Conservation (phyloP, 306 rosid genomes). For the Cicer yamashitae region DNA sequence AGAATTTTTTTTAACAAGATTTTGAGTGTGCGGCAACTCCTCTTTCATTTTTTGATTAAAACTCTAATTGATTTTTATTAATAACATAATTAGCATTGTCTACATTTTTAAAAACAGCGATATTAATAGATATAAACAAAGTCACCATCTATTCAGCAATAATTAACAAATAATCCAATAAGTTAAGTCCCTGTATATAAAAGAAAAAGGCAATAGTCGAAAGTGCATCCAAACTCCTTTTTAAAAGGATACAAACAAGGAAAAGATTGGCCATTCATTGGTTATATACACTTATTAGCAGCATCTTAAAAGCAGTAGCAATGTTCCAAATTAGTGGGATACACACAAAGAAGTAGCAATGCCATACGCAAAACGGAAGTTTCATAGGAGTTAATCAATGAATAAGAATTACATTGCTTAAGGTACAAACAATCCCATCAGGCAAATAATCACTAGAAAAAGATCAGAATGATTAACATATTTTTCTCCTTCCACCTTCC, state of each 20-base stretch:
- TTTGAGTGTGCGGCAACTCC: too few species aligned
- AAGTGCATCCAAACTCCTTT: neutral
- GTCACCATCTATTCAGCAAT: too few species aligned
- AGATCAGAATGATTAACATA: constrained; percentile 2
- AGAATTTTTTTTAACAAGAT: too few species aligned
- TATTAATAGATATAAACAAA: too few species aligned
- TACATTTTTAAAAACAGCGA: too few species aligned
- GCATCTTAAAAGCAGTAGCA: neutral
- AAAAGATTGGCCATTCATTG: neutral
- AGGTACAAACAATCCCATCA: neutral
- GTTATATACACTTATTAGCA: neutral
- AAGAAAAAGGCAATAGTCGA: too few species aligned
- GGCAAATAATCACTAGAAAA: neutral
- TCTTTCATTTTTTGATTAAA: too few species aligned
- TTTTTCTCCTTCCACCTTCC: constrained; percentile 1
- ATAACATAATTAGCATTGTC: too few species aligned
- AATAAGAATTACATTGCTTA: neutral
- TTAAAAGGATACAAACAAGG: neutral
- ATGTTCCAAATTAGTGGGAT: constrained; percentile 4
- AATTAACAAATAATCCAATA: too few species aligned
- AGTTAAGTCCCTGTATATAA: too few species aligned
- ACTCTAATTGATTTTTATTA: too few species aligned
- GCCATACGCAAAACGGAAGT: constrained; percentile 5
- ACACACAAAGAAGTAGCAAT: constrained; percentile 15
- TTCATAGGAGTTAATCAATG: neutral